Evolutionary conservation across 495 filamentous ascomycete genomes (phyloP), one percentile per base, ranked within the genome.

Genomic region (Paragyromitra xinjiangensis): DNA sequence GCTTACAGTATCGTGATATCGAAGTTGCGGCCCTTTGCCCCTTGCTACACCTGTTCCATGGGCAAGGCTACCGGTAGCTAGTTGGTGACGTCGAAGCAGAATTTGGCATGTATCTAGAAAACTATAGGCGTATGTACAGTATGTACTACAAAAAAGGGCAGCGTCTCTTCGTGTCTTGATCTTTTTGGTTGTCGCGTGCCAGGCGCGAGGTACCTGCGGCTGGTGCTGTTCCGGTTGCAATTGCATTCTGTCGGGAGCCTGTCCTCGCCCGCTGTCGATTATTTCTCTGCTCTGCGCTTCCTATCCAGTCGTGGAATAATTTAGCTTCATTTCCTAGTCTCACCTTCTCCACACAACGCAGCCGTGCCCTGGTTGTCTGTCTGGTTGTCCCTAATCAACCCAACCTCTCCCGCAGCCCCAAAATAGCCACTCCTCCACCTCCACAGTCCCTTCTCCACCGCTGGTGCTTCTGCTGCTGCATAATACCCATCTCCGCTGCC

Each of bases 371-470:
- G 61, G 70, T 72, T 56, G 71, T 59, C 71, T 73, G 71, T 67
- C 51, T 76, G 73, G 73, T 77, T 77, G 74, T 77, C 74, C 74
- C 61, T 50, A 76, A 64, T 64, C 73, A 44, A 76, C 69, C 74
- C 76, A 77, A 69, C 76, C 76, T 76, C 71, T 75, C 73, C 65
- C 72, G 76, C 72, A 69, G 64, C 76, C 70, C 64, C 72, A 70
- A 69, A 74, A 78, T 78, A 75, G 71, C 73, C 76, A 69, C 59
- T 78, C 75, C 44, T 74, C 72, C 75, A 76, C 75, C 64, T 75
- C 72, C 56, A 69, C 71, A 76, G 59, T 78, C 71, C 44, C 70
- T 77, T 76, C 72, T 77, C 69, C 73, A 75, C 64, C 26, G 64
- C 72, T 75, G 64, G 58, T 78, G 55, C 58, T 71, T 37, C 59